Evolutionary conservation across 1,284 basidiomycete species (phyloP).

Genomic region (Tremellales sp.): DNA sequence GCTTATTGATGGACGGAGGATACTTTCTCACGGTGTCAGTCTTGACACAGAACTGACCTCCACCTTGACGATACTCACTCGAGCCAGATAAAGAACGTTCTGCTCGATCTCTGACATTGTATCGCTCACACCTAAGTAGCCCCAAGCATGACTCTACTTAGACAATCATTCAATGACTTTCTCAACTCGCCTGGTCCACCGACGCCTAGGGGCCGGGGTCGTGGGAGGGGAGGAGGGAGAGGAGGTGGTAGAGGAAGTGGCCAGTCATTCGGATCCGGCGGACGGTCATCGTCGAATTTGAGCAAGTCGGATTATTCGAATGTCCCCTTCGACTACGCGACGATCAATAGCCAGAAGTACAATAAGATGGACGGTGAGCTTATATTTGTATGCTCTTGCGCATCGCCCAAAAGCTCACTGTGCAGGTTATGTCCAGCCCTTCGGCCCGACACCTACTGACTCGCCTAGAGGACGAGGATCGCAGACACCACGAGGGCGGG

Average conservation of each 20-base stretch:
- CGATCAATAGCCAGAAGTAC: constrained; percentile 36
- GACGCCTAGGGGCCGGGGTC: constrained; percentile 17
- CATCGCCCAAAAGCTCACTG: constrained; percentile 10
- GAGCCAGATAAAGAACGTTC: no score
- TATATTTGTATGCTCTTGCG: neutral
- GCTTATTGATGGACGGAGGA: no score
- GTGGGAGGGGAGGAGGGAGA: constrained; percentile 21
- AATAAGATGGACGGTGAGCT: constrained; percentile 38
- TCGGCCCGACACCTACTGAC: constrained; percentile 16
- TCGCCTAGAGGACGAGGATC: constrained; percentile 6
- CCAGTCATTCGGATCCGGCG: constrained; percentile 9
- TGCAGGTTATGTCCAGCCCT: constrained; percentile 29
- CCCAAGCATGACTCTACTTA: neutral
- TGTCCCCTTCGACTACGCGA: constrained; percentile 39
- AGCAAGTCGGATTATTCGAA: constrained; percentile 35
- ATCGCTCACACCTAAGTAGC: no score
- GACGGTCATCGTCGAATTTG: constrained; percentile 14
- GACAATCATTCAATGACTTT: constrained; percentile 36
- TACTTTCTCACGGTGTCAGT: no score
- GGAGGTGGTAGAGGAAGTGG: constrained; percentile 12
- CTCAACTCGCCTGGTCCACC: constrained; percentile 25
- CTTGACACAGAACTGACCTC: no score
- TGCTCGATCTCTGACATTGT: no score
- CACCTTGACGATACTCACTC: no score
- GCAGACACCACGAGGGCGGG: constrained; percentile 9